phyloP scores from a whole-genome alignment of 768 basidiomycete genomes.

The Suillus subaureus region DNA sequence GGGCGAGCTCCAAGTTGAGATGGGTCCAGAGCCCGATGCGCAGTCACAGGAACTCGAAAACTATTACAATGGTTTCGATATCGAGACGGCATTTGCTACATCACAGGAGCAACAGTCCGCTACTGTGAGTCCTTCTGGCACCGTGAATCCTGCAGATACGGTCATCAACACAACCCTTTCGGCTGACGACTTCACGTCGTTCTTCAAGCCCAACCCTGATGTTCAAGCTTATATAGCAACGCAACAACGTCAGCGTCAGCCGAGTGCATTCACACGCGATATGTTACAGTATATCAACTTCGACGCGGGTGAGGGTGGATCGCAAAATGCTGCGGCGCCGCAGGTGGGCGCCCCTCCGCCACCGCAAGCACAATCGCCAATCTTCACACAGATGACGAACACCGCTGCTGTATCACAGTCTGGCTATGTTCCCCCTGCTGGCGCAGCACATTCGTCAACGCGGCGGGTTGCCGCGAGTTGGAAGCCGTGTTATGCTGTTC shows the following conservation, averaged over 20 bases:
- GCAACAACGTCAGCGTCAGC: constrained; percentile 17
- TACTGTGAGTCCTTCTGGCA: background rate
- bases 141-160: constrained; percentile 10
- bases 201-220: constrained; percentile 24
- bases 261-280: constrained; percentile 30
- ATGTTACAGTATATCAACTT: constrained; percentile 44
- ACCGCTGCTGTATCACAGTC: constrained; percentile 13
- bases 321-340: constrained; percentile 18
- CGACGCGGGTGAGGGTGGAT: constrained; percentile 22
- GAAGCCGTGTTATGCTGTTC: constrained; percentile 29
- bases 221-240: constrained; percentile 15
- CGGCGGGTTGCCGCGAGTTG: constrained; percentile 60
- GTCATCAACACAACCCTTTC: constrained; percentile 9
- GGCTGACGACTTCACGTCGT: constrained; percentile 17
- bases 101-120: background rate
- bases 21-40: constrained; percentile 16
- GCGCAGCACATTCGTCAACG: constrained; percentile 49
- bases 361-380: constrained; percentile 18
- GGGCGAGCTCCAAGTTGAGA: constrained; percentile 38
- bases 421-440: constrained; percentile 55
- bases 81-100: constrained; percentile 9
- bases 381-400: constrained; percentile 32
- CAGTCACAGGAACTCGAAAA: constrained; percentile 14
- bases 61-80: constrained; percentile 27
- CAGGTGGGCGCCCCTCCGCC: constrained; percentile 23